Evolutionary conservation across 1,139 yeast species (phyloP), one percentile per base, ranked within the genome.

Genomic region (Diutina catenulata): DNA sequence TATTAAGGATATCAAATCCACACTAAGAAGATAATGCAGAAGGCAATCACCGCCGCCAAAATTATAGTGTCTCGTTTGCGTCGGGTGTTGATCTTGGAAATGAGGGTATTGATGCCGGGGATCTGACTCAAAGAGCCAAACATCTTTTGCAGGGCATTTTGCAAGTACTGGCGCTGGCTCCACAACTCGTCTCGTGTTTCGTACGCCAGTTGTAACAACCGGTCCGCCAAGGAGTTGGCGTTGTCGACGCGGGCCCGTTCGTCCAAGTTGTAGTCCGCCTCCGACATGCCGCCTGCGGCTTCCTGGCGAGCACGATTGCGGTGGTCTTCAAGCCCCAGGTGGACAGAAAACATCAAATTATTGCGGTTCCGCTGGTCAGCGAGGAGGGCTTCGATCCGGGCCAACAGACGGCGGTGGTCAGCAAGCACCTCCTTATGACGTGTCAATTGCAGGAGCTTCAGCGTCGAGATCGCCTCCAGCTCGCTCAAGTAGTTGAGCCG

Each of bases 1-100:
- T n/a, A n/a, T n/a, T n/a, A n/a, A n/a, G n/a, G n/a, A n/a, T n/a
- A n/a, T 21, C 13, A 31, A n/a, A 31, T 21, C 35, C 35, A 31
- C 18, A 31, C 24, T 13, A 88, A 58, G 11, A 84, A 56, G 38
- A 88, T 50, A 22, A 87, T 77, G 62, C 97, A 84, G 25, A 73
- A 46, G 4, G 88, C 70, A 37, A 87, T 80, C 38, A 91, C 70
- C 4, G 69, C 49, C 3, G 95, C 93, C 54, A 91, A 60, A n/a
- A 91, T 82, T 33, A 91, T 55, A 16, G 94, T 80, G 54, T 91
- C 95, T 45, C 96, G 74, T 60, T 80, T 82, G 57, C 91, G 79
- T 49, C 97, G 69, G 2, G 95, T 80, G 55, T 87, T 87, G 47
- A 91, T 88, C 55, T 80, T 81, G 14, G 80, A 65, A 31, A 91